Percentiles rank a stretch among this genome's conserved stretches.
Evolutionary conservation across 805 yeast species (phyloP).

Genomic region (Lachancea dasiensis): DNA sequence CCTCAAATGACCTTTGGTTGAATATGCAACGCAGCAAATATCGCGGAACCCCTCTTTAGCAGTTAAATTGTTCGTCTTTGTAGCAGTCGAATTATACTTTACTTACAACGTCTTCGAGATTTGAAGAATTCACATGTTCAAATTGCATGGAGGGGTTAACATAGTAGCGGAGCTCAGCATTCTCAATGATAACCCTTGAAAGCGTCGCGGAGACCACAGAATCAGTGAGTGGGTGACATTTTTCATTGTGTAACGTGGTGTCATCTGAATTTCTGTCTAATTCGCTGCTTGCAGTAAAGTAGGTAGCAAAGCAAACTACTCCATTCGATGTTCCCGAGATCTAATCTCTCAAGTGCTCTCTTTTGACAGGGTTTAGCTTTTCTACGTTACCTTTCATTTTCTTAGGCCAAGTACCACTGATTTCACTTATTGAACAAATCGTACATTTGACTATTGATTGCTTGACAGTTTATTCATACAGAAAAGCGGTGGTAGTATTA

Average conservation of each 20-base stretch:
- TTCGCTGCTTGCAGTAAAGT: constrained; percentile 12
- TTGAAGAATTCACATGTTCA: constrained; percentile 17
- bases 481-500: too few species aligned
- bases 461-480: too few species aligned
- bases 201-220: constrained; percentile 19
- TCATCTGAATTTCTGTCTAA: constrained; percentile 19
- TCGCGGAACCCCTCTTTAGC: constrained; percentile 27
- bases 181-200: constrained; percentile 17
- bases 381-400: too few species aligned
- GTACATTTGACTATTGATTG: too few species aligned
- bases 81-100: constrained; percentile 20
- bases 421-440: too few species aligned
- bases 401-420: too few species aligned
- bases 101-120: constrained; percentile 21
- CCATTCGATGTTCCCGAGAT: too few species aligned
- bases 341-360: too few species aligned
- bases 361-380: constrained; percentile 22
- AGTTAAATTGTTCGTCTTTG: constrained; percentile 24
- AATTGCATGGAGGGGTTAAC: constrained; percentile 22
- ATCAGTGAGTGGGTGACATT: constrained; percentile 16
- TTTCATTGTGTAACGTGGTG: constrained; percentile 20
- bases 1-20: constrained; percentile 19
- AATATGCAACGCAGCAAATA: constrained; percentile 26
- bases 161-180: constrained; percentile 22
- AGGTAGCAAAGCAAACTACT: constrained; percentile 22